Evolutionary conservation across 495 filamentous ascomycete genomes (phyloP).

Genomic region (Penicillium steckii): DNA sequence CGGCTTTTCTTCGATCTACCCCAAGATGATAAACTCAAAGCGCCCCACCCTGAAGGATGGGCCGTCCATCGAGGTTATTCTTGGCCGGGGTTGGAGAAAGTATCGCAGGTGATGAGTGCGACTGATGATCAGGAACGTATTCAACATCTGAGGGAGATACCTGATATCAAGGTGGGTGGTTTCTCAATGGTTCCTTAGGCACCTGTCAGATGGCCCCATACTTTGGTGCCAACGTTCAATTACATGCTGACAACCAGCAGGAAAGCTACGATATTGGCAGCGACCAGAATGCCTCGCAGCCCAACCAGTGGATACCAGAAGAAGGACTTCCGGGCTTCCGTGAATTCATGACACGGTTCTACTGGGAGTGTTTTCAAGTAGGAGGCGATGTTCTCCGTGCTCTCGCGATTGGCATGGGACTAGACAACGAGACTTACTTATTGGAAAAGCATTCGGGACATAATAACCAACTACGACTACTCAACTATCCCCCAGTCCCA

Average conservation of each 20-base stretch:
- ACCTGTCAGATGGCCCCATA: too few species aligned
- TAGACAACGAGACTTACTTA: conserved; percentile 52
- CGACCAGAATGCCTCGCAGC: conserved; percentile 50
- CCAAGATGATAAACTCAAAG: conserved; percentile 47
- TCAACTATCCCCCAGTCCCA: conserved; percentile 64
- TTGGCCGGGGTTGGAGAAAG: conserved; percentile 63
- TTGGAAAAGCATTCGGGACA: conserved; percentile 52
- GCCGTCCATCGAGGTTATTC: conserved; percentile 64
- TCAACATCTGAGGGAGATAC: conserved; percentile 31
- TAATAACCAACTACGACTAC: conserved; percentile 61
- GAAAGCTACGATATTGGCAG: conserved; percentile 70
- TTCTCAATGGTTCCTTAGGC: not conserved
- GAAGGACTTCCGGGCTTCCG: conserved; percentile 58
- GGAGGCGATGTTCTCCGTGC: conserved; percentile 49
- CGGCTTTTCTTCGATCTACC: conserved; percentile 47
- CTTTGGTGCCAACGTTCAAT: not conserved
- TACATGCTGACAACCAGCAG: conserved; percentile 23
- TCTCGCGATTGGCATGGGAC: conserved; percentile 50
- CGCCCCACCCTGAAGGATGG: conserved; percentile 60
- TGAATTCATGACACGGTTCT: conserved; percentile 56
- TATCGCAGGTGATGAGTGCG: conserved; percentile 54
- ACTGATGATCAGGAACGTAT: conserved; percentile 37
- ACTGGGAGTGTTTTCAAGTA: conserved; percentile 48
- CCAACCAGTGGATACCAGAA: conserved; percentile 66
- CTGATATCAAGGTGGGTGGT: conserved; percentile 36